Base-by-base conservation (phyloP, 768 basidiomycete species). In the Hydnomerulius pinastri region DNA sequence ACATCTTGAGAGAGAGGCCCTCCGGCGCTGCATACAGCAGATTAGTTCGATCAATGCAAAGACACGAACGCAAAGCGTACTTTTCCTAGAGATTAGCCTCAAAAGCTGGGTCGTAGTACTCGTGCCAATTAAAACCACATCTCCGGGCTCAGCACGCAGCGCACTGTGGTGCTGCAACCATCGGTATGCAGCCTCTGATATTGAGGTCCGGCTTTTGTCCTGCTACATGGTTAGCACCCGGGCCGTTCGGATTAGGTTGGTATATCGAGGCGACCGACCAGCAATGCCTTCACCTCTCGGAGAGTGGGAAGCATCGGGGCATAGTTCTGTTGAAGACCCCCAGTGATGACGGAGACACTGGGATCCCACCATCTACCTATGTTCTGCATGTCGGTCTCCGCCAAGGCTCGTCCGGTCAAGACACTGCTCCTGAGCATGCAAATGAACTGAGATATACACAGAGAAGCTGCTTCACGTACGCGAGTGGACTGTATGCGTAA, bases 111-210 rank as follows among this genome's bases (percentile, higher is more conserved):
- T 47, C 28, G 58, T 44, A n/a, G 57, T 68, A 20, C 63, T 65
- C 2, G 73, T 72, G 4, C 75, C 74, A 24, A 78, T 66, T 42
- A 75, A 60, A 51, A 75, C 55, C 20, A 47, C 51, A 41, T 69
- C 64, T 38, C 61, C 55, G 3, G 30, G 51, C 4, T 33, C 46
- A 23, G 63, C 50, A 12, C 41, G 47, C 17, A 53, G 50, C 28
- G 38, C 50, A 37, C 61, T 57, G 48, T 65, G 55, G 15, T 60
- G 45, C 11, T 66, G 58, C 40, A 66, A 52, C 54, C 61, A 60
- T 27, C 64, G 53, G 17, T 57, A 43, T 6, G 62, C 57, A 27
- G 33, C 63, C 30, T 46, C 57, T 4, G 54, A 25, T 23, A 56
- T 40, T 11, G 57, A 25, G 15, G 53, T 30, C 1, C 47, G 50